Evolutionary conservation across 768 basidiomycete species (phyloP).

Genomic region (Kwoniella bestiolae): DNA sequence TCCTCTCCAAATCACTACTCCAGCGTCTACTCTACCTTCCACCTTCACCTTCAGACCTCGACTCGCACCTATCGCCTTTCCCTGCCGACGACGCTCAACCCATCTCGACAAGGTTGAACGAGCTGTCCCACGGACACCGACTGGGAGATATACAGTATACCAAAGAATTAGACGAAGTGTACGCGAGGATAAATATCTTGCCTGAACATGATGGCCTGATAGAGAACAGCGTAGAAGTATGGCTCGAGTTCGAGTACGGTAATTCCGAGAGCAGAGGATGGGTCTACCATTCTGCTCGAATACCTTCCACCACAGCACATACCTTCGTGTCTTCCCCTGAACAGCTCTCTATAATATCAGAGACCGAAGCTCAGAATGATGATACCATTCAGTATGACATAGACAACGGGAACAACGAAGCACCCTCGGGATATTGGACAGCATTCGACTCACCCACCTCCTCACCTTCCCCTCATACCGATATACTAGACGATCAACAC

Average conservation of each 20-base stretch:
- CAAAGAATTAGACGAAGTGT: slow-evolving; percentile 20
- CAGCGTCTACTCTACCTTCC: slow-evolving; percentile 48
- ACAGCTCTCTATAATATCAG: slow-evolving; percentile 1
- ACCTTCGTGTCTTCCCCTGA: background rate
- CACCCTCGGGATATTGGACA: slow-evolving; percentile 27
- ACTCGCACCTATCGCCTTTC: slow-evolving; percentile 41
- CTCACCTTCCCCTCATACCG: background rate
- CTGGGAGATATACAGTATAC: slow-evolving; percentile 6
- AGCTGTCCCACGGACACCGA: slow-evolving; percentile 8
- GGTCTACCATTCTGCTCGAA: slow-evolving; percentile 26
- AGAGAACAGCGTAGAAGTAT: slow-evolving; percentile 12
- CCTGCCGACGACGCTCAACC: slow-evolving; percentile 17
- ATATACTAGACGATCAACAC: background rate
- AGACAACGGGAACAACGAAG: slow-evolving; percentile 2
- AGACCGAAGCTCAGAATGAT: background rate
- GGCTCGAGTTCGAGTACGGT: slow-evolving; percentile 20
- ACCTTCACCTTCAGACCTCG: slow-evolving; percentile 36
- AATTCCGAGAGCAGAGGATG: slow-evolving; percentile 19
- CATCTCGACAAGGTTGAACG: slow-evolving; percentile 6
- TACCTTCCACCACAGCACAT: slow-evolving; percentile 4
- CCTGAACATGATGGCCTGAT: background rate
- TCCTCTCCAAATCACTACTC: slow-evolving; percentile 38
- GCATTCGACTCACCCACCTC: slow-evolving; percentile 17
- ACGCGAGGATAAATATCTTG: slow-evolving; percentile 7
- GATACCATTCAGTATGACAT: background rate